Base-by-base conservation (phyloP, 2,329 filamentous ascomycete species). In the Orbilia blumenaviensis region DNA sequence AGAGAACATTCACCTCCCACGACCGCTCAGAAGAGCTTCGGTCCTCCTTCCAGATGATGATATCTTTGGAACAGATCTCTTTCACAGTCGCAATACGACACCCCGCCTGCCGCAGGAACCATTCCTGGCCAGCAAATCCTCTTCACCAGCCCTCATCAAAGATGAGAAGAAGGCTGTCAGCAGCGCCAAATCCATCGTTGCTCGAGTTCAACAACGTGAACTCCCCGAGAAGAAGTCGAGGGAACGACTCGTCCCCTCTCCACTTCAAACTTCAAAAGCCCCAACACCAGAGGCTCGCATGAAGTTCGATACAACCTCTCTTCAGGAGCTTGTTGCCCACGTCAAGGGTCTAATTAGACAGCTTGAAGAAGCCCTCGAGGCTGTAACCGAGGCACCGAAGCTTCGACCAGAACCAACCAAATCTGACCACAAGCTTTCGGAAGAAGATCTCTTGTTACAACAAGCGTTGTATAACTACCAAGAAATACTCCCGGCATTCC, bases 251-350 rank as follows among this genome's bases (percentile, higher is more conserved):
- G 60, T 76, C 10, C 64, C 72, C 44, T 76, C 72, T 10, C 72
- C 72, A 7, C 64, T 76, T 32, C 72, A 76, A 36, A 50, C 58
- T 27, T 69, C 72, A 48, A 76, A 76, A 36, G 72, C 72, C 8
- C 72, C 72, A 4, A 76, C 64, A 4, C 72, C 72, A 5, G 72
- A 76, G 34, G 56, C 48, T 34, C 41, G 72, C 18, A 61, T 76
- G 56, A 76, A 80, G 23, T 80, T 80, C 50, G 79, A 80, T 46
- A 80, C 80, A 7, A 79, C 79, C 48, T 80, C 80, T 72, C 72
- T 80, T 9, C 71, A 78, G 60, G 78, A 80, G 38, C 69, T 80
- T 21, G 79, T 80, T n/a, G 77, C 75, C 25, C 79, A 80, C 23
- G 79, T 79, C n/a, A 76, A 69, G 16, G 68, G 73, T 16, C 58